Conservation (phyloP, 1,284 basidiomycete species). For the Ganoderma meredithae region DNA sequence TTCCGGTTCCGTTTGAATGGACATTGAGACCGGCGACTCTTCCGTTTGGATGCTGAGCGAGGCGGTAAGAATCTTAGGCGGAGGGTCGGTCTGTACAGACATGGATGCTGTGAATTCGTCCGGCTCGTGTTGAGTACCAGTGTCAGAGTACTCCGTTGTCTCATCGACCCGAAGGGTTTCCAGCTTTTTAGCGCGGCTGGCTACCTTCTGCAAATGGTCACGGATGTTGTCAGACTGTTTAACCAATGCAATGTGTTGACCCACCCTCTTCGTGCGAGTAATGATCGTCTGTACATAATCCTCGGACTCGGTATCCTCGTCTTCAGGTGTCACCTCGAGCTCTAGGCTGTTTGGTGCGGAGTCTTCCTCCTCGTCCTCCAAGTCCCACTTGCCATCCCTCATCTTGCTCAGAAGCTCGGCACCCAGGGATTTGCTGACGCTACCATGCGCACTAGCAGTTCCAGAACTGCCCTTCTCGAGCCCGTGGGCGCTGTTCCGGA, state of each 20-base stretch:
- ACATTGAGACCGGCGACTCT: slow-evolving; percentile 41
- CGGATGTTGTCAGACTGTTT: slow-evolving; percentile 9
- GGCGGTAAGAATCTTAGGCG: slow-evolving; percentile 36
- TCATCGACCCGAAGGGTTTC: slow-evolving; percentile 68
- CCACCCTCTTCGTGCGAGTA: slow-evolving; percentile 75
- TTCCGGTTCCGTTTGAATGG: slow-evolving; percentile 54
- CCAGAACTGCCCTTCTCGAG: slow-evolving; percentile 45
- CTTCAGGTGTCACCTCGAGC: slow-evolving; percentile 43
- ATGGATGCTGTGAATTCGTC: slow-evolving; percentile 50
- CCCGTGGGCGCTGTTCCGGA: slow-evolving; percentile 62
- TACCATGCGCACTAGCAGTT: slow-evolving; percentile 57
- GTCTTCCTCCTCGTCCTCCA: slow-evolving; percentile 54
- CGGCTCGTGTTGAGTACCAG: slow-evolving; percentile 68
- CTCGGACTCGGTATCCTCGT: slow-evolving; percentile 69
- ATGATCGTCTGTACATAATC: slow-evolving; percentile 85
- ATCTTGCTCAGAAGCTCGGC: slow-evolving; percentile 78
- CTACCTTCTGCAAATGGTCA: slow-evolving; percentile 60
- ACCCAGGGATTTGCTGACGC: slow-evolving; percentile 81
- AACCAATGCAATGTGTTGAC: slow-evolving; percentile 36
- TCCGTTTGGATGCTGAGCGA: slow-evolving; percentile 47
- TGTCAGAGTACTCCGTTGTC: slow-evolving; percentile 74
- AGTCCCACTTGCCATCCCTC: slow-evolving; percentile 53
- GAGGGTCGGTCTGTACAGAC: slow-evolving; percentile 52
- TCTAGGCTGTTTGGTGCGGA: slow-evolving; percentile 30
- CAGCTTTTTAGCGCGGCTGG: slow-evolving; percentile 60